A percentile compares a stretch with the other conserved stretches of the same genome.
phyloP scores from a whole-genome alignment of 2,329 filamentous ascomycete genomes.

The Calonectria ilicicola region DNA sequence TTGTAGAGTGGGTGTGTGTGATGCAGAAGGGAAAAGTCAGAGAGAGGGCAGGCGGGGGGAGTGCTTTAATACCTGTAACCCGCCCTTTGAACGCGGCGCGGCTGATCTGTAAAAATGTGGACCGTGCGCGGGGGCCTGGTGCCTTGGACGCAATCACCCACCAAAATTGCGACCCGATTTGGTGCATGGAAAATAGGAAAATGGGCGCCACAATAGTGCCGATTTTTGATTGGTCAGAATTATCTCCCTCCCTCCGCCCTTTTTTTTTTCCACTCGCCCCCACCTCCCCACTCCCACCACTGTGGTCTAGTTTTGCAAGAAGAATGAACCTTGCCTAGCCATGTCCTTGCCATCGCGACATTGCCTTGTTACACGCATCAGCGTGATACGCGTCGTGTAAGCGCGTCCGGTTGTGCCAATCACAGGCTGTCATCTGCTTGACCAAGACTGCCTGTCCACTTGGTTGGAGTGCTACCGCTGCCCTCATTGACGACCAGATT shows the following conservation, averaged over 20 bases:
- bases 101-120: constrained; percentile 51
- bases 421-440: background rate
- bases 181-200: constrained; percentile 38
- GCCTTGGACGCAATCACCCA: constrained; percentile 36
- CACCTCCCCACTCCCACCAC: constrained; percentile 11
- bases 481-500: background rate
- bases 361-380: background rate
- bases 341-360: background rate
- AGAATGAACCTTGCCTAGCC: background rate
- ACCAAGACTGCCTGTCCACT: background rate
- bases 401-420: background rate
- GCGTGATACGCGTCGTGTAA: background rate
- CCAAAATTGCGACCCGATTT: constrained; percentile 34
- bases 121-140: constrained; percentile 35
- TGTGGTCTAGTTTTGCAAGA: background rate
- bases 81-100: constrained; percentile 44
- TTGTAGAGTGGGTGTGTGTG: constrained; percentile 53
- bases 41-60: constrained; percentile 56
- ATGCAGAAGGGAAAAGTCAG: constrained; percentile 56
- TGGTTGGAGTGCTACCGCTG: too few relatives aligned
- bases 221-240: constrained; percentile 44
- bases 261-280: constrained; percentile 11
- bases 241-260: constrained; percentile 9
- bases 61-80: constrained; percentile 55
- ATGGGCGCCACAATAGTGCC: constrained; percentile 29